A percentile compares a stretch with the other conserved stretches of the same genome.
These are phyloP conservation scores for Parsonsia alboflavescens DNA, from an alignment of 257 asterid genomes.

Conservation along the genomic window DNA sequence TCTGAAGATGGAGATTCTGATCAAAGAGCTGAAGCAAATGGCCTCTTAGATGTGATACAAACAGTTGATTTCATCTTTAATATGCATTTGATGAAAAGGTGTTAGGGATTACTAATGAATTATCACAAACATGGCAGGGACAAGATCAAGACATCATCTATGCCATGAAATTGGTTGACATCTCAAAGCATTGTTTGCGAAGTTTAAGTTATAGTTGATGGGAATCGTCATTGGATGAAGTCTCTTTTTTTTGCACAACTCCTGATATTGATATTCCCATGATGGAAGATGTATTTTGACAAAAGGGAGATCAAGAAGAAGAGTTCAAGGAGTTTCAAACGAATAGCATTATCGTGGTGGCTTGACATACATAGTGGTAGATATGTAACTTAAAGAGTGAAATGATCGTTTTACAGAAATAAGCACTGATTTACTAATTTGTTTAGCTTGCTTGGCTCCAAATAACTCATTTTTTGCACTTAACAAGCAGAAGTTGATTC, in stretches of 20 bases:
- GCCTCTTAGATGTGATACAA: background rate
- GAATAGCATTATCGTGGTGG: background rate
- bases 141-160: too few species aligned
- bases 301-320: background rate
- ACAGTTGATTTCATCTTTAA: background rate
- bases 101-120: too few species aligned
- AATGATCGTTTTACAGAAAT: background rate
- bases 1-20: background rate
- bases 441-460: background rate
- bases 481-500: too few species aligned
- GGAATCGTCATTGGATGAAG: background rate
- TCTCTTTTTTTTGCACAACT: too few species aligned
- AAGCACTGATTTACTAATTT: background rate
- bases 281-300: background rate
- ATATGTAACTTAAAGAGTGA: background rate
- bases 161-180: background rate
- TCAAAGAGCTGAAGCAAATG: too few species aligned
- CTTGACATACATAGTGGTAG: background rate
- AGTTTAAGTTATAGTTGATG: background rate
- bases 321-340: background rate
- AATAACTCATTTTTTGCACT: too few species aligned
- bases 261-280: too few species aligned
- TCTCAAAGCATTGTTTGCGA: background rate
- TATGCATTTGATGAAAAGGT: too few species aligned
- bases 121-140: too few species aligned